Evolutionary conservation across 2,329 filamentous ascomycete genomes (phyloP), one percentile per base, ranked within the genome.

Genomic region (Tolypocladium ophioglossoides): DNA sequence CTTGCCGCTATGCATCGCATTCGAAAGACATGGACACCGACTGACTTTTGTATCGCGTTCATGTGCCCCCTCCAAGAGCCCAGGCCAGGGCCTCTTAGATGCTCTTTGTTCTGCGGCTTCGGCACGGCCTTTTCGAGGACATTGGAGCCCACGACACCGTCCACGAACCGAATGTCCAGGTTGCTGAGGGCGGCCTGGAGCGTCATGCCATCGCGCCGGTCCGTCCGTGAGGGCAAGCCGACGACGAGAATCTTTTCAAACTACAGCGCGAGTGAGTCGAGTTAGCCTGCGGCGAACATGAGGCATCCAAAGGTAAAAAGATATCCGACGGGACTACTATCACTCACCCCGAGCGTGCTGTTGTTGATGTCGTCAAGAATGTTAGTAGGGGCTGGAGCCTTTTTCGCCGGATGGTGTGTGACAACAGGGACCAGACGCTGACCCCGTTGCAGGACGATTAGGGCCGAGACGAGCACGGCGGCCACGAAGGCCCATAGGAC

Each of bases 171-270:
- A 30, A 80, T 61, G 0, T 69, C 61, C 9, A 81, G 60, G 14
- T 70, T 69, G 30, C 68, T 77, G 8, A 77, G 67, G 1, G 72
- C 70, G 2, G 75, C 75, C 2, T 74, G 73, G 8, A 79, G 65
- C 1, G 70, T 66, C 61, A 81, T 72, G 2, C 73, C 68, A 65
- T 82, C 76, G 46, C 76, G 71, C 11, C 77, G 72, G 58, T 82
- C 79, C 24, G 71, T 75, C 4, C 78, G 67, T 22, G 70, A 69
- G 1, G 76, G 74, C 7, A 81, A 69, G 49, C 76, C 78, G 48
- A 82, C 71, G 27, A 78, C 75, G 57, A 80, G 72, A 18, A 82
- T 75, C 52, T 76, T 70, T 37, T 76, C 67, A 57, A 82, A 82
- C 78, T 80, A 39, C 12, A 37, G 16, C 20, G 46, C 58, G 35